Evolutionary conservation across 306 rosid species (phyloP).

Genomic region (Quercus berberidifolia): DNA sequence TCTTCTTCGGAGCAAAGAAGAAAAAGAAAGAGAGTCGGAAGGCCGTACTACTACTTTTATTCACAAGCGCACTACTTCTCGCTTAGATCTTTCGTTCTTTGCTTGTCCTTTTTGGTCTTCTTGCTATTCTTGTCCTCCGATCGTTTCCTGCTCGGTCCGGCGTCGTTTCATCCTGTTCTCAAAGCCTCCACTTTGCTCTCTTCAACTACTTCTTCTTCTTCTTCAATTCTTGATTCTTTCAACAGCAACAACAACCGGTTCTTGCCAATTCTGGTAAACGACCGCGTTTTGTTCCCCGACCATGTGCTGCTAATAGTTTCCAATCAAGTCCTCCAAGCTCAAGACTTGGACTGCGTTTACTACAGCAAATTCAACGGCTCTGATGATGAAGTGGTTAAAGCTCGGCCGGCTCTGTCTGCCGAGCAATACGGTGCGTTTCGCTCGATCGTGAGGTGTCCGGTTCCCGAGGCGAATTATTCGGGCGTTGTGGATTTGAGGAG

Average conservation of each 20-base stretch:
- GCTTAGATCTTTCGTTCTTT: slow-evolving; percentile 54
- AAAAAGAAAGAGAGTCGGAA: slow-evolving; percentile 35
- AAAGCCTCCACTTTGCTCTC: slow-evolving; percentile 41
- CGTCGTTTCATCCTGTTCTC: slow-evolving; percentile 48
- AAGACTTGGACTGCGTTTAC: slow-evolving; percentile 62
- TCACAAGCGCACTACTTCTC: slow-evolving; percentile 22
- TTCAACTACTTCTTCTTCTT: slow-evolving; percentile 35
- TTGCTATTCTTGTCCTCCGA: slow-evolving; percentile 46
- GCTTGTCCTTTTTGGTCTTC: slow-evolving; percentile 51
- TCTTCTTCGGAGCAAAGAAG: slow-evolving; percentile 45
- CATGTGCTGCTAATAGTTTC: slow-evolving; percentile 49
- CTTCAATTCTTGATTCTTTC: slow-evolving; percentile 61
- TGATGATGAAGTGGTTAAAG: slow-evolving; percentile 15
- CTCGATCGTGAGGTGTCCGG: slow-evolving; percentile 73
- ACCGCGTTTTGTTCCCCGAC: slow-evolving; percentile 72
- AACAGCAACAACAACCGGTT: background rate
- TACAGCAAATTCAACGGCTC: slow-evolving; percentile 3
- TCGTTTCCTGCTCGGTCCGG: slow-evolving; percentile 30
- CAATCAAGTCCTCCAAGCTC: background rate
- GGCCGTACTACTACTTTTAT: background rate
- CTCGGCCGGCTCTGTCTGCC: slow-evolving; percentile 46
- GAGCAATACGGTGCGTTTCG: slow-evolving; percentile 59
- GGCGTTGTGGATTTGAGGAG: slow-evolving; percentile 43
- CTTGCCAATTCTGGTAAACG: slow-evolving; percentile 33
- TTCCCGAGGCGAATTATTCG: slow-evolving; percentile 44